Evolutionary conservation across 371 early-diverging fungal genomes (phyloP).

Genomic region (Nematocida sp.): DNA sequence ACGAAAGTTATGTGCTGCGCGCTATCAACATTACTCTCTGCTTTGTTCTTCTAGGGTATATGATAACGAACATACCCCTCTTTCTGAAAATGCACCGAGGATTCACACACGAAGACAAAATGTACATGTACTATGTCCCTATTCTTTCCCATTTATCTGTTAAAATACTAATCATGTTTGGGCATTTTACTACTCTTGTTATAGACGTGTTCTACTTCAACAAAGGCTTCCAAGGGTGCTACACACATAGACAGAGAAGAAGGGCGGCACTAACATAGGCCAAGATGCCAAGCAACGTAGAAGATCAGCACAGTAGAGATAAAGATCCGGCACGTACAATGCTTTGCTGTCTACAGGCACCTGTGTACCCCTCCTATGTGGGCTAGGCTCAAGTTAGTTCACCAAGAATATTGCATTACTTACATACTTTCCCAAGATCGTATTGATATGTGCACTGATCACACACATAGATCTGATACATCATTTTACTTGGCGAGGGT

Average conservation of each 20-base stretch:
- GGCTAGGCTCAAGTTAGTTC: no score
- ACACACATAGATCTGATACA: no score
- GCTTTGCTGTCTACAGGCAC: no score
- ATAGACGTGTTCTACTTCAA: not conserved
- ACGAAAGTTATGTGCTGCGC: not conserved
- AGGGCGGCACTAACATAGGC: no score
- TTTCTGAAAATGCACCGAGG: not conserved
- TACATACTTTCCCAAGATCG: no score
- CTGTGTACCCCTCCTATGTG: no score
- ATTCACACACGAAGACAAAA: not conserved
- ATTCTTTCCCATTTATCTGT: not conserved
- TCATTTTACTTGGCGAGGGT: no score
- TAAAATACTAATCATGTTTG: not conserved
- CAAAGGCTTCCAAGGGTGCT: not conserved
- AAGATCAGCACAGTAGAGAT: no score
- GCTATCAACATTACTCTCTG: not conserved
- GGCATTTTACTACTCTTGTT: not conserved
- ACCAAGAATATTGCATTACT: no score
- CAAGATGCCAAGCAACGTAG: not conserved
- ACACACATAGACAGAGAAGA: not conserved
- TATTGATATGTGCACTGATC: no score
- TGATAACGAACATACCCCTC: not conserved
- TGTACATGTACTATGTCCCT: not conserved
- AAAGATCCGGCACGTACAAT: no score
- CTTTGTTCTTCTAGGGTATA: not conserved